Base-by-base conservation (phyloP, 306 rosid species). In the Adenanthera pavonina region DNA sequence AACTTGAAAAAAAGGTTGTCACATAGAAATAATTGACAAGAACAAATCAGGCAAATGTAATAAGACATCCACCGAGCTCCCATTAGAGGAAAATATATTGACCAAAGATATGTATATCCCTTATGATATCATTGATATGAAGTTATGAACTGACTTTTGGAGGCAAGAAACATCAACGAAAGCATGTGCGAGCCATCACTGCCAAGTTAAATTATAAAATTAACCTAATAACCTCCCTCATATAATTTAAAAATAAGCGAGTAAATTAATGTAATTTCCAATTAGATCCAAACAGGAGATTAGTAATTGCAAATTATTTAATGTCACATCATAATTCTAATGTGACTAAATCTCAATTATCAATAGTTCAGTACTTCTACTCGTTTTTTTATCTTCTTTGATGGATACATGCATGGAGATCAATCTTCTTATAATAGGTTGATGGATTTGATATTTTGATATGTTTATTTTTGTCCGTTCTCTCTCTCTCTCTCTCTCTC, bases 131-230 rank as follows among this genome's bases (percentile, higher is more conserved):
- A 41, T 84, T 60, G 81, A 78, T 74, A 52, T 78, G 17, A 51
- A 51, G 5, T 78, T 74, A 60, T 78, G 19, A 51, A 51, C 56
- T 75, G 44, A 25, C 82, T 48, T 80, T 82, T 89, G 82, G 70
- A 78, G 82, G 87, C 89, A 87, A 68, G 86, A 75, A 80, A 87
- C 89, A 87, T 89, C 89, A 86, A 11, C 57, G 82, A 82, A 61
- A 57, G 82, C 64, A 77, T 77, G 46, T 41, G 44, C 44, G 6
- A 3, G 44, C 44, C 6, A 3, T 41, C 82, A 70, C 73, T 61
- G 74, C 70, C 38, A 0, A 75, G 46, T 69, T 40, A 36, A 66
- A 0, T 17, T n/a, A 48, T 3, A 51, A 19, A 4, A 7, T 0
- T n/a, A n/a, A n/a, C n/a, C n/a, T n/a, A n/a, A n/a, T n/a, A n/a